A percentile compares a stretch with the other conserved stretches of the same genome.
Conservation (phyloP, 495 filamentous ascomycete species). For the Penicillium alfredii region DNA sequence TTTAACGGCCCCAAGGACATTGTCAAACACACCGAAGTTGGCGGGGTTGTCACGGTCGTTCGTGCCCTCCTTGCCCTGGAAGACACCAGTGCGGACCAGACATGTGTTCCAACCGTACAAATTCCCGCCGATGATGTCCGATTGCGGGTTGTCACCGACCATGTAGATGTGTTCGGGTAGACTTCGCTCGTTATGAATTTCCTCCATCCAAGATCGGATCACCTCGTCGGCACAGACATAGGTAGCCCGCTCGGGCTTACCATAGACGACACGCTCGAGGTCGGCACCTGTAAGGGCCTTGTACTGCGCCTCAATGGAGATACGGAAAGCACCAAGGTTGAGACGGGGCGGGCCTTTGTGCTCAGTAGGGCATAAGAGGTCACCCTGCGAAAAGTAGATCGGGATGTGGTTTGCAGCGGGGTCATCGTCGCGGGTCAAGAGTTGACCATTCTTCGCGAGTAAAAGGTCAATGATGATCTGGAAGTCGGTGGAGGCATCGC, state of each 20-base stretch:
- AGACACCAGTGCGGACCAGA: conserved; percentile 58
- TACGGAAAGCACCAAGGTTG: conserved; percentile 71
- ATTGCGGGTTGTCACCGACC: conserved; percentile 75
- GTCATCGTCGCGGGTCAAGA: conserved; percentile 63
- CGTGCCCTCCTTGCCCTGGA: conserved; percentile 46
- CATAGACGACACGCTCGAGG: conserved; percentile 78
- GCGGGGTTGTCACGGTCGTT: conserved; percentile 54
- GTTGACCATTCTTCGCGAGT: conserved; percentile 62
- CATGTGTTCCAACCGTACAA: conserved; percentile 79
- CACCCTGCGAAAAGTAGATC: conserved; percentile 71
- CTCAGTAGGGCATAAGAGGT: conserved; percentile 70
- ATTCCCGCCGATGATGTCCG: conserved; percentile 73
- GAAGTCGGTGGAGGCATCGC: conserved; percentile 77
- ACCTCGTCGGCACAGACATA: conserved; percentile 80
- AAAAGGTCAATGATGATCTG: conserved; percentile 82
- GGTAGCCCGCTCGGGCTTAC: conserved; percentile 72
- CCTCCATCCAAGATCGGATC: conserved; percentile 67
- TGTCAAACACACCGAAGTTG: conserved; percentile 51
- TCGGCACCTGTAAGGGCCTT: conserved; percentile 66
- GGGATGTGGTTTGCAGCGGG: conserved; percentile 64
- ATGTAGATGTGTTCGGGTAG: conserved; percentile 74
- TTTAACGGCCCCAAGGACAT: conserved; percentile 51
- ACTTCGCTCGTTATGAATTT: conserved; percentile 64
- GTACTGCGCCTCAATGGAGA: conserved; percentile 73
- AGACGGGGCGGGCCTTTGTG: conserved; percentile 64